Evolutionary conservation across 176 grass and related monocot genomes (phyloP).

Genomic region (Ensete ventricosum): DNA sequence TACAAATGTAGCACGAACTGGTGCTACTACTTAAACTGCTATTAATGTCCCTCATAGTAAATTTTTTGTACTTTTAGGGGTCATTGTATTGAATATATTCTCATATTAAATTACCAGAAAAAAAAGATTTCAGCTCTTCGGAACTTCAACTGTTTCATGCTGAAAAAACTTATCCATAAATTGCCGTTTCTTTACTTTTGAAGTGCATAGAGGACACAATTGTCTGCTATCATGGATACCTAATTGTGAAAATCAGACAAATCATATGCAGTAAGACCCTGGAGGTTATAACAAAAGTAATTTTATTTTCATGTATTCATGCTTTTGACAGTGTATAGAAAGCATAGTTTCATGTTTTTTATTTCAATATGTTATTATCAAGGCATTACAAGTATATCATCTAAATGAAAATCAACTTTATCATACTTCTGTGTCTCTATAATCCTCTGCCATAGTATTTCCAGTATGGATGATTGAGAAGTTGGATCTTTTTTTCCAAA

Average conservation of each 20-base stretch:
- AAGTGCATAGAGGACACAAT: not conserved
- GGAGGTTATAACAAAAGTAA: not conserved
- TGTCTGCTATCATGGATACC: not conserved
- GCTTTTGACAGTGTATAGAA: not conserved
- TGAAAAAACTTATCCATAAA: too few relatives aligned
- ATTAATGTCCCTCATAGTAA: not conserved
- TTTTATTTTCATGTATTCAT: not conserved
- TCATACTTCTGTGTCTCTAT: too few relatives aligned
- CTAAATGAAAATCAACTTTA: too few relatives aligned
- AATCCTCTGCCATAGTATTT: too few relatives aligned
- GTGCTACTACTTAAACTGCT: too few relatives aligned
- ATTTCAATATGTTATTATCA: too few relatives aligned
- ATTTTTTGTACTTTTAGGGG: not conserved
- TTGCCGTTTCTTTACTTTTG: not conserved
- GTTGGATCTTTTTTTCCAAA: not conserved
- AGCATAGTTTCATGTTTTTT: not conserved
- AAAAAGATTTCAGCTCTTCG: not conserved
- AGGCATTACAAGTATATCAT: too few relatives aligned
- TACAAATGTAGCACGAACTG: too few relatives aligned
- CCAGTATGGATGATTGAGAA: not conserved
- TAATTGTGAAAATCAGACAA: not conserved
- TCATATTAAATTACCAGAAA: not conserved
- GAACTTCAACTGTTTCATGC: not conserved
- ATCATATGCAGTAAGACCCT: not conserved
- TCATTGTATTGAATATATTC: not conserved